Evolutionary conservation across 2,329 filamentous ascomycete species (phyloP).

Genomic region (Paraconiothyrium brasiliense): DNA sequence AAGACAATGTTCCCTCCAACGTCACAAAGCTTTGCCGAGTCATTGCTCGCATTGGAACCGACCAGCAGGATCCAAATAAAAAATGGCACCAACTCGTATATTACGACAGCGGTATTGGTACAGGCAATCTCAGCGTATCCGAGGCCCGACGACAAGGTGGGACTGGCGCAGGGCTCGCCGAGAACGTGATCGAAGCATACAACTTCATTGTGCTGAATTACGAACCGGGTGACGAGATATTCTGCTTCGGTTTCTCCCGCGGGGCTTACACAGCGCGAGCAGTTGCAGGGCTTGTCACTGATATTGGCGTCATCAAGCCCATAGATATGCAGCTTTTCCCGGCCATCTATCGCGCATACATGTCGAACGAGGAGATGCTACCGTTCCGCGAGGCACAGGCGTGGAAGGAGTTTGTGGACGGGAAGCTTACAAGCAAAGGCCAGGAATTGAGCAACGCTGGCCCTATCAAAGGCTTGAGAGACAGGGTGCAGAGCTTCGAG

Average conservation of each 20-base stretch:
- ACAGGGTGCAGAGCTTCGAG: constrained; percentile 43
- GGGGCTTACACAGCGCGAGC: constrained; percentile 57
- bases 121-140: constrained; percentile 38
- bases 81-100: constrained; percentile 50
- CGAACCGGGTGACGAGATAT: constrained; percentile 58
- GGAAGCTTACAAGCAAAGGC: constrained; percentile 42
- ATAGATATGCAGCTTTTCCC: constrained; percentile 56
- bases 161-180: constrained; percentile 56
- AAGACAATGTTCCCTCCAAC: constrained; percentile 47
- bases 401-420: constrained; percentile 46
- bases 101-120: constrained; percentile 48
- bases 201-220: constrained; percentile 63
- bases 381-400: constrained; percentile 37
- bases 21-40: constrained; percentile 47
- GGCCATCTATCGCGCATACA: constrained; percentile 53
- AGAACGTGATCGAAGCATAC: constrained; percentile 61
- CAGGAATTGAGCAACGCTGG: constrained; percentile 28
- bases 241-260: constrained; percentile 58
- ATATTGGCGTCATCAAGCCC: constrained; percentile 58
- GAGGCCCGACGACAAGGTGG: constrained; percentile 48
- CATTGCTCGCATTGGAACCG: constrained; percentile 40
- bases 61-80: constrained; percentile 31
- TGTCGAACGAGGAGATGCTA: constrained; percentile 37
- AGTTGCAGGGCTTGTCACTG: constrained; percentile 55
- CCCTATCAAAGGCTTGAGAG: constrained; percentile 34